phyloP scores from a whole-genome alignment of 129 eudicot genomes.

The Saposhnikovia divaricata region DNA sequence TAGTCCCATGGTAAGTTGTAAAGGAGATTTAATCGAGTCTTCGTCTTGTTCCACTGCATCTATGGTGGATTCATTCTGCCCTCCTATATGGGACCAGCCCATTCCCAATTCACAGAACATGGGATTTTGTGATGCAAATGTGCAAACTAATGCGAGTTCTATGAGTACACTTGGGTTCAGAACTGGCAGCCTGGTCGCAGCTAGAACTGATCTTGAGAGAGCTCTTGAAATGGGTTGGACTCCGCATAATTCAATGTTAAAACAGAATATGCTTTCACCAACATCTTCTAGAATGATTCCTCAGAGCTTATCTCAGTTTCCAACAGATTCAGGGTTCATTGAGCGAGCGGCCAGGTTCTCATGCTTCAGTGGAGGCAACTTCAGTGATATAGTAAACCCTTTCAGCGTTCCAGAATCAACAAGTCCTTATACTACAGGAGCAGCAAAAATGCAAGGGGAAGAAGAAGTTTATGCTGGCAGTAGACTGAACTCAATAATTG shows the following conservation, averaged over 20 bases:
- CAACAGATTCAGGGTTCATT: conserved; percentile 84
- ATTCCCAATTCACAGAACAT: conserved; percentile 39
- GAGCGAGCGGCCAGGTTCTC: conserved; percentile 91
- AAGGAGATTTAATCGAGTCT: conserved; percentile 27
- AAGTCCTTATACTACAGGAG: conserved; percentile 33
- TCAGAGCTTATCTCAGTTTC: conserved; percentile 63
- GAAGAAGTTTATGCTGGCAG: conserved; percentile 48
- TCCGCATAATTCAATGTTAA: conserved; percentile 40
- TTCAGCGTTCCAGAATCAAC: conserved; percentile 37
- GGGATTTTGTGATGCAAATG: conserved; percentile 49
- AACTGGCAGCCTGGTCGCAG: conserved; percentile 22
- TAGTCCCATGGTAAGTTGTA: conserved; percentile 32
- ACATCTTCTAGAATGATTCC: conserved; percentile 47
- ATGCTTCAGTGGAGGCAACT: conserved; percentile 67
- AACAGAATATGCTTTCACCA: conserved; percentile 47
- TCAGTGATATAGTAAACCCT: conserved; percentile 57
- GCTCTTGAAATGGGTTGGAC: conserved; percentile 38
- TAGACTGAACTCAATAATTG: conserved; percentile 29
- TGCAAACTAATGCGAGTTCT: conserved; percentile 40
- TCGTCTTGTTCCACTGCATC: conserved; percentile 46
- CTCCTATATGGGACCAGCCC: conserved; percentile 56
- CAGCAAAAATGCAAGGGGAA: conserved; percentile 38
- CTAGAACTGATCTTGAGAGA: conserved; percentile 19
- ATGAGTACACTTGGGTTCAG: conserved; percentile 38
- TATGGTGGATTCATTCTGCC: conserved; percentile 50